phyloP scores from a whole-genome alignment of 129 eudicot genomes.

The Scalesia atractyloides region DNA sequence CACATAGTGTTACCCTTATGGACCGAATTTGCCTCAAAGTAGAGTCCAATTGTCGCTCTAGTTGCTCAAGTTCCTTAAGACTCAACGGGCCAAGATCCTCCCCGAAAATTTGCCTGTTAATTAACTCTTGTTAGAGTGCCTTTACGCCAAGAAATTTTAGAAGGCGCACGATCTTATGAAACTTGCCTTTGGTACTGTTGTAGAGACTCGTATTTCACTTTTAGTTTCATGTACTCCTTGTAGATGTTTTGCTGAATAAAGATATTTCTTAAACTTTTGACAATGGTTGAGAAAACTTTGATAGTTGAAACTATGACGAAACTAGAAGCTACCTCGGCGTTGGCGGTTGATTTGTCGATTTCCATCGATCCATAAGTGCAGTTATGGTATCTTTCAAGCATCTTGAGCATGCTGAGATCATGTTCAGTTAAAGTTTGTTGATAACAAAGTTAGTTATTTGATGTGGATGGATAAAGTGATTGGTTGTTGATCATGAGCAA shows the following conservation, averaged over 20 bases:
- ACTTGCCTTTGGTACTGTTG: conserved; percentile 88
- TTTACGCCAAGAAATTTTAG: not conserved
- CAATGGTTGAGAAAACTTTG: not conserved
- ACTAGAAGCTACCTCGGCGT: conserved; percentile 58
- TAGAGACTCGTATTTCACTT: conserved; percentile 72
- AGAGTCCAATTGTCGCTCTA: conserved; percentile 81
- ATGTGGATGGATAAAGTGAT: not conserved
- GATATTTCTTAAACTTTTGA: not conserved
- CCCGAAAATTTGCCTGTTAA: conserved; percentile 73
- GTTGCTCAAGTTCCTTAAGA: conserved; percentile 84
- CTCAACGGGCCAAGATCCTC: conserved; percentile 82
- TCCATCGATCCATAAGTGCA: conserved; percentile 82
- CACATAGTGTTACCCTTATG: conserved; percentile 52
- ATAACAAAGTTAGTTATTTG: conserved; percentile 1
- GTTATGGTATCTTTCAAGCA: conserved; percentile 86
- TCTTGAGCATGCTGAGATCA: conserved; percentile 80
- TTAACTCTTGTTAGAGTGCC: not conserved
- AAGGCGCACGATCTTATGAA: not conserved
- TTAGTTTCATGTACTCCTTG: conserved; percentile 45
- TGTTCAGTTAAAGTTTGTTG: conserved; percentile 8
- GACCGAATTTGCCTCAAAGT: conserved; percentile 80
- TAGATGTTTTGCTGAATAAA: conserved; percentile 50
- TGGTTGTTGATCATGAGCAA: not conserved
- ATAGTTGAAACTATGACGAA: conserved; percentile 6
- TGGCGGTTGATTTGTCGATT: conserved; percentile 53